phyloP scores from a whole-genome alignment of 192 early-diverging fungal genomes.

The Physocladia obscura region DNA sequence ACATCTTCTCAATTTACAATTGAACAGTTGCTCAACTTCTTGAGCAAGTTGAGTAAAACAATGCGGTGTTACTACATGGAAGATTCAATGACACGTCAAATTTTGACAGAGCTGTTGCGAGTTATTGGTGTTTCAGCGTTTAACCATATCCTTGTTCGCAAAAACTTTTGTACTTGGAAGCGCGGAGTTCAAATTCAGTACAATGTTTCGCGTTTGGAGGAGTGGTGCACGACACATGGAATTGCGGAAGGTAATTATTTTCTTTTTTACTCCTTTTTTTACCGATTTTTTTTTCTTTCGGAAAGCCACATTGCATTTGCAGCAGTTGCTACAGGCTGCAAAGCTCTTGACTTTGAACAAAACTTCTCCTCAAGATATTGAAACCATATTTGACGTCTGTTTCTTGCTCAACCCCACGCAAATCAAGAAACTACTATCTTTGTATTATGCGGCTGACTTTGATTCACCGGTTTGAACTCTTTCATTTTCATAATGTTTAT shows the following conservation, averaged over 20 bases:
- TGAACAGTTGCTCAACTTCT: constrained; percentile 90
- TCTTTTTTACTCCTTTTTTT: not conserved
- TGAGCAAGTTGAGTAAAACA: constrained; percentile 90
- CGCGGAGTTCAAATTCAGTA: constrained; percentile 97
- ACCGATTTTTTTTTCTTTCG: not conserved
- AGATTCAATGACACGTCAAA: constrained; percentile 85
- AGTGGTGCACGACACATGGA: constrained; percentile 97
- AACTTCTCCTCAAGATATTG: constrained; percentile 83
- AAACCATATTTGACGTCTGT: constrained; percentile 98
- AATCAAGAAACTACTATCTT: constrained; percentile 94
- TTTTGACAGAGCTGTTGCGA: constrained; percentile 90
- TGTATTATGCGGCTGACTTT: constrained; percentile 95
- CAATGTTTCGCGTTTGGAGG: constrained; percentile 94
- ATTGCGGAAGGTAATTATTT: constrained; percentile 74
- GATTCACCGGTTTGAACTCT: constrained; percentile 69
- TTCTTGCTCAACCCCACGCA: constrained; percentile 94
- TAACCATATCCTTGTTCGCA: constrained; percentile 96
- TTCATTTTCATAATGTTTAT: not conserved
- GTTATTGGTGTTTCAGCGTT: constrained; percentile 94
- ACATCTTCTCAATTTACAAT: constrained; percentile 82
- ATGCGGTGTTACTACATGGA: constrained; percentile 99
- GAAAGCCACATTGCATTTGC: constrained; percentile 74
- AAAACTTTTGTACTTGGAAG: constrained; percentile 99
- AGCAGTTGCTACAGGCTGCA: constrained; percentile 93
- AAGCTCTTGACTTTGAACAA: constrained; percentile 96